A percentile compares a stretch with the other conserved stretches of the same genome.
These are phyloP conservation scores for Euphorbia celastroides DNA, from an alignment of 441 rosid genomes.

Conservation along the genomic window DNA sequence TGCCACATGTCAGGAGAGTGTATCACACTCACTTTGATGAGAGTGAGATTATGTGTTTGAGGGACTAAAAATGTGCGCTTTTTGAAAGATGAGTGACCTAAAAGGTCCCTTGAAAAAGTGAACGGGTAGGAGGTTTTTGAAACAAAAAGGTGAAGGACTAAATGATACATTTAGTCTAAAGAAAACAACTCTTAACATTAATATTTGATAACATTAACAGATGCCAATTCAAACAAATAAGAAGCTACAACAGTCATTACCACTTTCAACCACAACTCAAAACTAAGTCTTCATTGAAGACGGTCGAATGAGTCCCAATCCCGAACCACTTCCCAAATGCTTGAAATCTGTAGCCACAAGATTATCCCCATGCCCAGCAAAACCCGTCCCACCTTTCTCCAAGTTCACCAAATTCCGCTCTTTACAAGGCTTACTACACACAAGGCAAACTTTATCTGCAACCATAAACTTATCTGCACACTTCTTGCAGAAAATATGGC, in stretches of 20 bases:
- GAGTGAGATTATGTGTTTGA: no score
- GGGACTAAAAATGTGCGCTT: no score
- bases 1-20: no score
- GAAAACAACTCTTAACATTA: no score
- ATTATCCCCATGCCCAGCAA: constrained; percentile 61
- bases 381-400: constrained; percentile 79
- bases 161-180: no score
- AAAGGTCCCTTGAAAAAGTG: no score
- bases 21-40: no score
- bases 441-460: constrained; percentile 64
- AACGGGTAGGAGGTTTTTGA: no score
- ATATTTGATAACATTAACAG: no score
- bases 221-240: background rate
- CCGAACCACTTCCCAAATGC: constrained; percentile 84
- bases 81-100: no score
- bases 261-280: no score
- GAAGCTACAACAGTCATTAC: background rate
- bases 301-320: constrained; percentile 77
- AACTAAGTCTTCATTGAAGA: constrained; percentile 53
- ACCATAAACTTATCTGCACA: constrained; percentile 65
- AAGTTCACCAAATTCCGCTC: constrained; percentile 56
- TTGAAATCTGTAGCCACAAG: constrained; percentile 74
- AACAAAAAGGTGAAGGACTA: no score
- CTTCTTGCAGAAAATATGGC: constrained; percentile 84
- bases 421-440: constrained; percentile 57